Base-by-base conservation (phyloP, 768 basidiomycete species). In the Boletus patriciae region DNA sequence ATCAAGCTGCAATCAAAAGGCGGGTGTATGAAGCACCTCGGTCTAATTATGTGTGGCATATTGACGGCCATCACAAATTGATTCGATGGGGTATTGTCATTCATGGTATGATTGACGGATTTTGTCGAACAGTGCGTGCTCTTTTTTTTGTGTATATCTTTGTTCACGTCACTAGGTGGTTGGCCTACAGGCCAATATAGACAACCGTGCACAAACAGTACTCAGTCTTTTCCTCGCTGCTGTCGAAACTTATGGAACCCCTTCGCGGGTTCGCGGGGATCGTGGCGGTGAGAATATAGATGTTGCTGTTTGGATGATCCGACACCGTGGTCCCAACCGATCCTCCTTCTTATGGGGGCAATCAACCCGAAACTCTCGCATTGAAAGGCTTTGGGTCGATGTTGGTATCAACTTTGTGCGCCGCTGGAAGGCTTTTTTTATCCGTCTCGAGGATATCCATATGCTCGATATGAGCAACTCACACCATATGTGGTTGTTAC, bases 321-420 rank as follows among this genome's bases (percentile, higher is more conserved):
- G 58, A 50, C 40, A 55, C 10, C 47, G 42, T 41, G 73, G 74
- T 2, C 46, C 61, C 1, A 66, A 71, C 21, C 31, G 47, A 1
- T 46, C 55, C 1, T 70, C 65, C 0, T 74, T 71, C 42, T 46
- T 76, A 7, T 74, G 69, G 70, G 70, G 65, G 31, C 70, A 69
- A 8, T 81, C 76, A 0, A 77, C 76, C 0, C 58, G 63, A 7
- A 83, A 82, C 52, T 74, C 74, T 0, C 62, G 70, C 0, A 80
- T 81, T 57, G 79, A 83, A 57, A 38, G 68, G 0, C 62, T 81
- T 0, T 80, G 79, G 78, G 71, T 78, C 4, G 75, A 81, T 41
- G 68, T 77, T 31, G 76, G 76, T 0, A 48, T 50, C 0, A 70
- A 76, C 6, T 81, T 81, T 70, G 72, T 62, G 3, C 61, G 63